phyloP scores from a whole-genome alignment of 345 rosid genomes.

The Heritiera fomes region DNA sequence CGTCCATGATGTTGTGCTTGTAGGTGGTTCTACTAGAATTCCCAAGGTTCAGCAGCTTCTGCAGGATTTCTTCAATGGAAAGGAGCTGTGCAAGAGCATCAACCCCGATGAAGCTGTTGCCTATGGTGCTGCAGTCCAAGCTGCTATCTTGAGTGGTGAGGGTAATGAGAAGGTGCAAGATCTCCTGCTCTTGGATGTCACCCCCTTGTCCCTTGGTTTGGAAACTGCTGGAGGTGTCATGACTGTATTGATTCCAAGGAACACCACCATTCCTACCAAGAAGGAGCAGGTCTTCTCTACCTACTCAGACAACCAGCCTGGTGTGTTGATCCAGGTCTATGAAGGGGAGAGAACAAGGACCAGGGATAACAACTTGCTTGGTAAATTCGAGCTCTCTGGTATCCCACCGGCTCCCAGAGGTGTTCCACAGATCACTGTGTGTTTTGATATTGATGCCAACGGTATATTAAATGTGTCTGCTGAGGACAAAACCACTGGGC shows the following conservation, averaged over 20 bases:
- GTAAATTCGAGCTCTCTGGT: conserved; percentile 76
- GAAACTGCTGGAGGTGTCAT: conserved; percentile 86
- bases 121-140: conserved; percentile 85
- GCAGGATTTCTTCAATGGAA: conserved; percentile 78
- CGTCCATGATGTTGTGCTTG: conserved; percentile 68
- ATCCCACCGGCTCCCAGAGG: conserved; percentile 86
- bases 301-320: conserved; percentile 79
- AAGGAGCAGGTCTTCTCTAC: conserved; percentile 81
- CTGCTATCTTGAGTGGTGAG: conserved; percentile 77
- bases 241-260: conserved; percentile 78
- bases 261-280: conserved; percentile 78
- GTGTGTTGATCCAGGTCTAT: conserved; percentile 80
- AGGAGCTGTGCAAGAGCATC: conserved; percentile 80
- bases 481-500: conserved; percentile 78
- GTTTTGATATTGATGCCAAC: conserved; percentile 78
- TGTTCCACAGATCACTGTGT: conserved; percentile 75
- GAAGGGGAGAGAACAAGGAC: conserved; percentile 83
- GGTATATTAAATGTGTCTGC: conserved; percentile 85
- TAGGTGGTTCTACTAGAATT: conserved; percentile 79
- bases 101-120: conserved; percentile 90
- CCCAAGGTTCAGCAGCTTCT: conserved; percentile 78
- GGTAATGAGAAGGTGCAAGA: conserved; percentile 92
- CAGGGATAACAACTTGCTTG: conserved; percentile 76
- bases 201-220: conserved; percentile 71
- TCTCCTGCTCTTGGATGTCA: conserved; percentile 66